Conservation (phyloP, 163 green algal species). For the Scenedesmus sp. region DNA sequence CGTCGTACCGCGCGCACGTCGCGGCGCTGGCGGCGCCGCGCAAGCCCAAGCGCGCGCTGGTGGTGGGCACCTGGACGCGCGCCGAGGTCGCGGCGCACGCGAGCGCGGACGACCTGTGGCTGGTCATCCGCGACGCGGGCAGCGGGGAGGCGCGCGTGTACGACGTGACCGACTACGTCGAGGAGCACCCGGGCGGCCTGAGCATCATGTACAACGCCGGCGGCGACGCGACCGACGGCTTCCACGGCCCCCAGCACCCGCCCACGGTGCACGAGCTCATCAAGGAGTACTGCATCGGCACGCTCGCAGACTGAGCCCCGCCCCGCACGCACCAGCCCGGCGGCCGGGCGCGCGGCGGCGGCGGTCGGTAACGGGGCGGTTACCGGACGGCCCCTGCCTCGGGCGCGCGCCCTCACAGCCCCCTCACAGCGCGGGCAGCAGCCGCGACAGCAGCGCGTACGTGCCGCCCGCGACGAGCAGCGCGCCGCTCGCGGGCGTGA, state of each 20-base stretch:
- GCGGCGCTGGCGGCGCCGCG: constrained; percentile 2
- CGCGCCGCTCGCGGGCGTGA: constrained; percentile 87
- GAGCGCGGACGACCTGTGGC: constrained; percentile 81
- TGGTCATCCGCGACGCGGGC: constrained; percentile 70
- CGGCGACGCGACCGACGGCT: constrained; percentile 87
- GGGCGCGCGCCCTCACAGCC: background rate
- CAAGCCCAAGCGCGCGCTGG: constrained; percentile 36
- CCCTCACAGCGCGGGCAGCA: constrained; percentile 25
- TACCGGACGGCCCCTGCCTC: background rate
- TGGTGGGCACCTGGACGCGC: constrained; percentile 50
- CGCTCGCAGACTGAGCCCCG: constrained; percentile 59
- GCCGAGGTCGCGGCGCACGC: constrained; percentile 85
- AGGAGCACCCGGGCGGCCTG: constrained; percentile 95
- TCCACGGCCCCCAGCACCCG: constrained; percentile 88
- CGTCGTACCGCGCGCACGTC: constrained; percentile 28
- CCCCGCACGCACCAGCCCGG: no score
- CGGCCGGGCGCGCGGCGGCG: no score
- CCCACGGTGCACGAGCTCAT: constrained; percentile 75
- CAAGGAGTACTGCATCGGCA: constrained; percentile 87
- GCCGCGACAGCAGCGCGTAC: constrained; percentile 78
- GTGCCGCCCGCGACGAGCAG: constrained; percentile 87
- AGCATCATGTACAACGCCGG: constrained; percentile 92
- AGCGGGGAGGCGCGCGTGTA: constrained; percentile 75
- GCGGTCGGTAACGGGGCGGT: background rate
- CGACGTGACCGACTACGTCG: constrained; percentile 90